Conservation (phyloP, 345 rosid species). For the Eucalyptus guilfoylei region DNA sequence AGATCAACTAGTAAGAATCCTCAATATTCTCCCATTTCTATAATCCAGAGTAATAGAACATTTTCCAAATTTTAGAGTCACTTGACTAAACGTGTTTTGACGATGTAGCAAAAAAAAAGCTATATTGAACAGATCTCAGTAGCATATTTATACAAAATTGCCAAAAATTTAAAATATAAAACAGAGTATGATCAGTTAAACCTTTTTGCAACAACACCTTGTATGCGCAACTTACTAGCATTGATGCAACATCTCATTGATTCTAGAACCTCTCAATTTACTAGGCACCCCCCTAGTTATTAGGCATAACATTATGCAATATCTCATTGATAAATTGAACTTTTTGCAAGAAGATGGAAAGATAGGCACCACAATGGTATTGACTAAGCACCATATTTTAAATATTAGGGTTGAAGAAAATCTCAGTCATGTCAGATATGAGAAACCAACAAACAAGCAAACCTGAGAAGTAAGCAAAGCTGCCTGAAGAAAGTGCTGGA, state of each 20-base stretch:
- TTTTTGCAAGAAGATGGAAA: background rate
- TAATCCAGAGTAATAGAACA: background rate
- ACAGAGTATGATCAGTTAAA: background rate
- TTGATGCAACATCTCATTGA: background rate
- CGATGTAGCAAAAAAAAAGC: background rate
- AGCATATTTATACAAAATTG: background rate
- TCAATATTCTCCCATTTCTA: background rate
- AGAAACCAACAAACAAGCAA: background rate
- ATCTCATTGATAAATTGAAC: background rate
- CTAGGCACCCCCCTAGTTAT: background rate
- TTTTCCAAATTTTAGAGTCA: background rate
- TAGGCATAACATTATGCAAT: background rate
- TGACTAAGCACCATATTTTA: background rate
- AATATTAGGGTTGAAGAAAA: background rate
- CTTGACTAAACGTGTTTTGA: background rate
- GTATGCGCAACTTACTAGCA: background rate
- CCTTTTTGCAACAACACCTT: background rate
- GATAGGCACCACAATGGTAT: background rate
- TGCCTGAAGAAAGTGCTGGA: background rate
- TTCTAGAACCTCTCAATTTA: background rate
- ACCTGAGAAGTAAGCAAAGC: background rate
- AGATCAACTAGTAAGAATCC: background rate
- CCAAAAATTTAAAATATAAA: background rate
- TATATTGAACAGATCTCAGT: background rate
- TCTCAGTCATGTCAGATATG: background rate